Conservation (phyloP, 2,329 filamentous ascomycete genomes). For the Pseudocercospora ulei region DNA sequence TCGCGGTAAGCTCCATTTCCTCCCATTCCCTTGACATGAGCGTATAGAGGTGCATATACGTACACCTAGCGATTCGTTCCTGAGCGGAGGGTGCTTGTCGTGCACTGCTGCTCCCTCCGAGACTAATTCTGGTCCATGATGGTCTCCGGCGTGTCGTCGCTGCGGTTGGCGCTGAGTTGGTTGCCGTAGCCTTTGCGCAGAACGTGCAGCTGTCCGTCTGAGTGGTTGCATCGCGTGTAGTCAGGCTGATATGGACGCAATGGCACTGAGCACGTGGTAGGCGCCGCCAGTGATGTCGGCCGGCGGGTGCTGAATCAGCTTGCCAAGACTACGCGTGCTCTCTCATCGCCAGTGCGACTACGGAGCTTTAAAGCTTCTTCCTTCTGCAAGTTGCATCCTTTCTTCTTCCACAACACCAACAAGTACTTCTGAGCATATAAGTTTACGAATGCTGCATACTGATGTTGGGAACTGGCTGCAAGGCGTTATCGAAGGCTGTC, state of each 20-base stretch:
- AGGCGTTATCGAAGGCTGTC: too few species aligned
- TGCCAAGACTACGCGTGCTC: too few species aligned
- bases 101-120: constrained; percentile 31
- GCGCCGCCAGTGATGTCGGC: too few species aligned
- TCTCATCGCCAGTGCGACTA: too few species aligned
- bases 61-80: constrained; percentile 46
- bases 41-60: constrained; percentile 27
- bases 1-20: neutral
- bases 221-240: constrained; percentile 39
- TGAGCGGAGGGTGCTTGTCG: constrained; percentile 30
- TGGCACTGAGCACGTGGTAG: too few species aligned
- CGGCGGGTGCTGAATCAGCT: too few species aligned
- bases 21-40: neutral
- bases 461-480: too few species aligned
- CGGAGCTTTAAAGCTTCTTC: too few species aligned
- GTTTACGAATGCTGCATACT: too few species aligned
- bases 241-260: neutral
- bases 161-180: constrained; percentile 33
- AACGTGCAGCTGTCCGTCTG: constrained; percentile 38
- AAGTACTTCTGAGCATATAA: too few species aligned
- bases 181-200: constrained; percentile 35
- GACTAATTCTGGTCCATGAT: constrained; percentile 32
- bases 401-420: too few species aligned
- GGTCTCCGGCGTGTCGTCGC: constrained; percentile 38
- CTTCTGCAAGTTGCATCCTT: too few species aligned